phyloP scores from a whole-genome alignment of 305 asterid genomes.

The Solanum aculeatissimum region DNA sequence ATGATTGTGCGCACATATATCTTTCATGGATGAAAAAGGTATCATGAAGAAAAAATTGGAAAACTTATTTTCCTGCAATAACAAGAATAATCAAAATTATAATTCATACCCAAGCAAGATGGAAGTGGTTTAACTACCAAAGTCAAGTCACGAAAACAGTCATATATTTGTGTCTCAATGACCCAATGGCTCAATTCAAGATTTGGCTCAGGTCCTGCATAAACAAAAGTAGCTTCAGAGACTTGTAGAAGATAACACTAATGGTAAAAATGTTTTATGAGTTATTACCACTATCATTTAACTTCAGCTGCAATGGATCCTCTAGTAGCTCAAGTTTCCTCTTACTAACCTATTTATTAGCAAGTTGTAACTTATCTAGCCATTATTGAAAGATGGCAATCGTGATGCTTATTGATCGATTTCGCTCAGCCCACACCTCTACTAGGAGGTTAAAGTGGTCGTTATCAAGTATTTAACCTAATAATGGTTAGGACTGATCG shows the following conservation, averaged over 20 bases:
- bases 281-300: constrained; percentile 33
- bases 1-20: background rate
- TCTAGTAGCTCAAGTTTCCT: constrained; percentile 44
- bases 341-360: constrained; percentile 37
- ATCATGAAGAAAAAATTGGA: too few relatives aligned
- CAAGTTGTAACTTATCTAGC: constrained; percentile 15
- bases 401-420: too few relatives aligned
- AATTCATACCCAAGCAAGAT: constrained; percentile 46
- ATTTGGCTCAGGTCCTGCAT: constrained; percentile 66
- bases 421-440: too few relatives aligned
- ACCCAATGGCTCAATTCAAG: constrained; percentile 92
- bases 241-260: background rate
- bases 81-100: too few relatives aligned
- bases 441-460: too few relatives aligned
- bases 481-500: too few relatives aligned
- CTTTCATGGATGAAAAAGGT: too few relatives aligned
- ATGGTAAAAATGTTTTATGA: background rate
- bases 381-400: background rate
- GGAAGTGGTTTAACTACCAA: constrained; percentile 71
- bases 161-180: constrained; percentile 50
- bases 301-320: constrained; percentile 58
- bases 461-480: too few relatives aligned
- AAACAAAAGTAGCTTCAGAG: constrained; percentile 1
- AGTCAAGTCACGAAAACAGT: constrained; percentile 78
- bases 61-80: too few relatives aligned